Evolutionary conservation across 2,329 filamentous ascomycete species (phyloP), one percentile per base, ranked within the genome.

Genomic region (Sporothrix brasiliensis): DNA sequence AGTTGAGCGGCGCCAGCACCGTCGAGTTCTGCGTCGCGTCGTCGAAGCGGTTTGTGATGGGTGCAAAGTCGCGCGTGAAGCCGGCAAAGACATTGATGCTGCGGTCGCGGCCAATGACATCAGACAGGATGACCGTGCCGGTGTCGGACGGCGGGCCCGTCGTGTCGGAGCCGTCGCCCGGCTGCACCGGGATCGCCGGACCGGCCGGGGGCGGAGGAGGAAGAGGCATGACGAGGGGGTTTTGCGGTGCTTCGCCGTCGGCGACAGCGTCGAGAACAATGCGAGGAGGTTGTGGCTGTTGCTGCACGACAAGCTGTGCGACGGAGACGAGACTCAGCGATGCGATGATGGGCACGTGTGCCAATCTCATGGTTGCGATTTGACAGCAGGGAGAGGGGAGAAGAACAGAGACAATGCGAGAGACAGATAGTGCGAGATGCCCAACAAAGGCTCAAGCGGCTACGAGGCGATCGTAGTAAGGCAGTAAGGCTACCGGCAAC

Each of bases 1-100:
- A 88, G 83, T 99, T 98, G 69, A 92, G 83, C 0, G 95, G 95
- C 5, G 94, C 94, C 2, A 98, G 87, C 30, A 98, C 89, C 2
- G 93, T 97, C 19, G 92, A 92, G 78, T 94, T 94, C 71, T 85
- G 80, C 0, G 81, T 77, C 0, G 84, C 79, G 77, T 92, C 86
- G 75, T 91, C 87, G 16, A 98, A 86, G 0, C 92, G 91, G 27
- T 83, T 81, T 11, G 88, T 86, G 24, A 94, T 85, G n/a, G 85
- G 81, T 61, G 89, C 86, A 75, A 94, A 88, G 77, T 94, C 90
- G 71, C 93, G 88, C 5, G 91, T 90, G 76, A 97, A 88, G 54
- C 89, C 89, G 41, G 92, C 91, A 80, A 97, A 98, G 75, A 94
- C 89, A 73, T 92, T 93, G 77, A 97, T 91, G 72, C 85, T 87